Evolutionary conservation across 2,329 filamentous ascomycete genomes (phyloP).

Genomic region (Pleurostoma richardsiae): DNA sequence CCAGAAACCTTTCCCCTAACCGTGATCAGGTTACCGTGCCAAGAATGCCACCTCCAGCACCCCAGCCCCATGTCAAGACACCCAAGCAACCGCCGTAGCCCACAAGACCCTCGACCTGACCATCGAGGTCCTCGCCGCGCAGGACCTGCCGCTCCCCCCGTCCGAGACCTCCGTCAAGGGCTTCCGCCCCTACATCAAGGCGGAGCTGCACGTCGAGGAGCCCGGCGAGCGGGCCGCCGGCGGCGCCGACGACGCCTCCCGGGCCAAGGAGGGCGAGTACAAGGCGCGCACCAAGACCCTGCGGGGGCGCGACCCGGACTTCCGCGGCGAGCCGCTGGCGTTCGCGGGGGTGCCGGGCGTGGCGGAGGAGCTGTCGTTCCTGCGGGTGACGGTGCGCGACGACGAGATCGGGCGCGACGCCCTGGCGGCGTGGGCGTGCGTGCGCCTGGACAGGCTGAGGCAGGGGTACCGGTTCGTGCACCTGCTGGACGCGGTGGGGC

Average conservation of each 20-base stretch:
- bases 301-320: constrained; percentile 59
- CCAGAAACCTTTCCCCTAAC: background rate
- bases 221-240: constrained; percentile 34
- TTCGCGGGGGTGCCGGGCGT: constrained; percentile 53
- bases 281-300: constrained; percentile 49
- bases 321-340: constrained; percentile 49
- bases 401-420: constrained; percentile 76
- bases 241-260: constrained; percentile 5
- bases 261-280: constrained; percentile 40
- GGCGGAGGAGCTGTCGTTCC: constrained; percentile 66
- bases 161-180: constrained; percentile 43
- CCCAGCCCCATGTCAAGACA: constrained; percentile 19
- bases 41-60: constrained; percentile 17
- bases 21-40: constrained; percentile 29
- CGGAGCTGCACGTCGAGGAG: constrained; percentile 79
- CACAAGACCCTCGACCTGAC: constrained; percentile 62
- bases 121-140: constrained; percentile 71
- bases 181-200: constrained; percentile 78
- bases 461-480: constrained; percentile 74
- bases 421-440: constrained; percentile 82
- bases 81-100: constrained; percentile 25
- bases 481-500: constrained; percentile 65
- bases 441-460: constrained; percentile 75
- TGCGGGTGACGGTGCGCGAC: constrained; percentile 82
- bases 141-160: constrained; percentile 64